Evolutionary conservation across 805 yeast genomes (phyloP), one percentile per base, ranked within the genome.

Genomic region (Wickerhamomyces bovis): DNA sequence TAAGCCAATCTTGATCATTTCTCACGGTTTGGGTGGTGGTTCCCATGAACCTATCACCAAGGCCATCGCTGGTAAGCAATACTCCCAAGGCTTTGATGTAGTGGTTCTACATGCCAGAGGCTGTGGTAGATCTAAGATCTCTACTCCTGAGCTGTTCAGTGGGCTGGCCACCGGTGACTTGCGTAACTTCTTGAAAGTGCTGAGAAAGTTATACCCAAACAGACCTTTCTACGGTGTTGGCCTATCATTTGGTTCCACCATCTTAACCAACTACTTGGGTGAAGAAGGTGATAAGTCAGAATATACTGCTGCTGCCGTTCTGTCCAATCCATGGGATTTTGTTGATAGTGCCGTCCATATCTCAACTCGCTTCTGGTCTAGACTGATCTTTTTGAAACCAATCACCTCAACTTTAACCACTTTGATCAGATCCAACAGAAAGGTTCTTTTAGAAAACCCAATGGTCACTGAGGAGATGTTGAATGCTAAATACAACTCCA

Each of bases 21-120:
- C 76, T 42, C 92, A 85, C 57, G 95, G 94, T 2, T 69, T 85
- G 35, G 83, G 86, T 23, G 92, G 94, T 48, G 95, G 95, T 1
- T 80, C 88, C 15, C 85, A 81, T 55, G 94, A 85, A 61, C 80
- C 86, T 19, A 81, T 81, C 47, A 76, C 85, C 41, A 72, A 89
- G 51, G 75, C 83, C 9, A 66, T 80, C 35, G 64, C 78, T 33
- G 66, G 68, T 41, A 62, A 66, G 19, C 63, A 82, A 42, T 70
- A 75, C 28, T 55, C 61, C 1, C 64, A 66, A 15, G 66, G 67
- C 45, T 72, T 80, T 60, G 79, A 83, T 64, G 83, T 81, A 42
- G 84, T 81, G 18, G 78, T 76, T 3, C 58, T 85, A 42, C 84
- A 83, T 60, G 73, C 85, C 16, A 71, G 95, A 58, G 95, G 95